Evolutionary conservation across 306 rosid species (phyloP).

Genomic region (Dryas drummondii): DNA sequence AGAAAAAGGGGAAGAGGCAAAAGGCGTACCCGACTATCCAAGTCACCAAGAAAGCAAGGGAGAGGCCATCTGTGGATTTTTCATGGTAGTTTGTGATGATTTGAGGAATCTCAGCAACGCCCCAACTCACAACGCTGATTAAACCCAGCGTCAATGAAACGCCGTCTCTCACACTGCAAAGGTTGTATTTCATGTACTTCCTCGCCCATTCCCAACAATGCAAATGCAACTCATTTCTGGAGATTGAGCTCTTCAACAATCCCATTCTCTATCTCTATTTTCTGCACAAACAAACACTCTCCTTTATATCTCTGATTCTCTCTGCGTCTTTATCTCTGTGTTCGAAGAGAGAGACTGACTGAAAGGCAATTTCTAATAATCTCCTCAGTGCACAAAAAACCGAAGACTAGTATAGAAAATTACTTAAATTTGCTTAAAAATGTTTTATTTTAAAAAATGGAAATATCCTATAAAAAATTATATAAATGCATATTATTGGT

Average conservation of each 20-base stretch:
- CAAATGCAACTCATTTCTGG: slow-evolving; percentile 31
- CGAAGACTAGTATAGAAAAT: no score
- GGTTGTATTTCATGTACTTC: slow-evolving; percentile 33
- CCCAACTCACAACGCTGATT: slow-evolving; percentile 66
- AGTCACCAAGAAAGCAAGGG: slow-evolving; percentile 68
- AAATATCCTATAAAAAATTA: no score
- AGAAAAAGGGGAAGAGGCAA: background rate
- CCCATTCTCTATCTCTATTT: slow-evolving; percentile 13
- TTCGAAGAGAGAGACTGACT: no score
- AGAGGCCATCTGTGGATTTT: slow-evolving; percentile 75
- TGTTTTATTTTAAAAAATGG: no score
- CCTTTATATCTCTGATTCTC: no score
- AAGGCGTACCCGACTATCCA: slow-evolving; percentile 72
- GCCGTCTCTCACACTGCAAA: slow-evolving; percentile 47
- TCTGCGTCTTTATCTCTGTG: no score
- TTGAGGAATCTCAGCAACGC: slow-evolving; percentile 86
- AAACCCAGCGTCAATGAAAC: slow-evolving; percentile 60
- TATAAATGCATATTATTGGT: no score
- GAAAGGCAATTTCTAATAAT: no score
- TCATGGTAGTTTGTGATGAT: slow-evolving; percentile 58
- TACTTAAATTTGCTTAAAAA: no score
- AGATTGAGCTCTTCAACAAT: slow-evolving; percentile 31
- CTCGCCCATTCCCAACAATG: slow-evolving; percentile 50
- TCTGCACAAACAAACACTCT: no score
- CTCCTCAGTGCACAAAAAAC: no score